phyloP scores from a whole-genome alignment of 2,329 filamentous ascomycete species.

The Fusarium mangiferae region DNA sequence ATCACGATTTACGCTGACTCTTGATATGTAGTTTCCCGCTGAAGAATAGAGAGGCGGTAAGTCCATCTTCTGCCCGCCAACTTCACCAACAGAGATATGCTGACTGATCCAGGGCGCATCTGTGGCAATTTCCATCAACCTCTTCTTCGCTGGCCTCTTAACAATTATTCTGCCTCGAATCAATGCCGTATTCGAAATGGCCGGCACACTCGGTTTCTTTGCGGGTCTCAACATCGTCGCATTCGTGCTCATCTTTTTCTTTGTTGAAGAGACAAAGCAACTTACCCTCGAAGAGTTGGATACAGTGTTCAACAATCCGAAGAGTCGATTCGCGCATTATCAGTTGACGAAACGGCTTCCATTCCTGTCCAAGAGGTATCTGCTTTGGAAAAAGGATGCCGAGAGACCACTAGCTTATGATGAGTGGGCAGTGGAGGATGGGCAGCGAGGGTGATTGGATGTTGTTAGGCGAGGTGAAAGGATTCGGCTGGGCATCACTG shows the following conservation, averaged over 20 bases:
- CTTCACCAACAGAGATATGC: background rate
- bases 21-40: slow-evolving; percentile 54
- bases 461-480: background rate
- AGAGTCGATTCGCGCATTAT: slow-evolving; percentile 52
- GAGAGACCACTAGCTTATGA: slow-evolving; percentile 6
- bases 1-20: background rate
- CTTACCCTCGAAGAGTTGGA: slow-evolving; percentile 56
- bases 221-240: slow-evolving; percentile 57
- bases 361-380: slow-evolving; percentile 44
- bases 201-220: slow-evolving; percentile 54
- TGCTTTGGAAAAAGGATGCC: background rate
- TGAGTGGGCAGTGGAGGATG: slow-evolving; percentile 6
- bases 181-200: slow-evolving; percentile 39
- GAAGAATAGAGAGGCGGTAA: slow-evolving; percentile 58
- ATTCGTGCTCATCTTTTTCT: slow-evolving; percentile 57
- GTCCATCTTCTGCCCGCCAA: background rate
- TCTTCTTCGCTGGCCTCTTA: slow-evolving; percentile 58
- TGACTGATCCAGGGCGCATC: slow-evolving; percentile 53
- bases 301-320: slow-evolving; percentile 41
- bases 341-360: slow-evolving; percentile 50
- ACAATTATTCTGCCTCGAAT: slow-evolving; percentile 55
- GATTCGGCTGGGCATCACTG: background rate
- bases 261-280: slow-evolving; percentile 60
- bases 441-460: background rate
- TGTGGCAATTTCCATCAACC: slow-evolving; percentile 59